Percentiles rank a stretch among this genome's conserved stretches.
These are phyloP conservation scores for Paxillus rubicundulus DNA, from an alignment of 768 basidiomycete genomes.

Conservation along the genomic window DNA sequence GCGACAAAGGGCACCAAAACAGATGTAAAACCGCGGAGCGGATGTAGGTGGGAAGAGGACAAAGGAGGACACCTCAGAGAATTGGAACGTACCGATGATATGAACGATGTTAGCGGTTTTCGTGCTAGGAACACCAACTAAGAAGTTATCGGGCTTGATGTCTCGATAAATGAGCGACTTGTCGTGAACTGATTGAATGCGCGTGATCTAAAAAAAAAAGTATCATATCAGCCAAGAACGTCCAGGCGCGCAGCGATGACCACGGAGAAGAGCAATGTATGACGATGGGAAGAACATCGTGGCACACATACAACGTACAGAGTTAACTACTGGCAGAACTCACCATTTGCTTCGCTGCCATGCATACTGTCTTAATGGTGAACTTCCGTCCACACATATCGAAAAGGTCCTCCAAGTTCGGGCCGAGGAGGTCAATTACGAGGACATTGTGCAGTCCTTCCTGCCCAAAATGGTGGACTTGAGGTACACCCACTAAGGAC, in stretches of 20 bases:
- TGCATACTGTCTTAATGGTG: constrained; percentile 95
- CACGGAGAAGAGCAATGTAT: constrained; percentile 7
- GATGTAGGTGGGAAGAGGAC: constrained; percentile 4
- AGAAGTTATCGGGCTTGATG: constrained; percentile 99
- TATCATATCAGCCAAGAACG: constrained; percentile 8
- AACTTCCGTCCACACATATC: constrained; percentile 99
- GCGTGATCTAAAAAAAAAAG: constrained; percentile 64
- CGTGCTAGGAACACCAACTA: constrained; percentile 90
- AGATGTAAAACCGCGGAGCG: constrained; percentile 1
- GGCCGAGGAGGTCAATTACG: constrained; percentile 94
- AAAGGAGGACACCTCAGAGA: constrained; percentile 5
- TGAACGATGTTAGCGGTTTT: constrained; percentile 88
- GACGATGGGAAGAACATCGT: background rate
- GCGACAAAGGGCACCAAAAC: background rate
- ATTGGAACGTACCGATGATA: constrained; percentile 67
- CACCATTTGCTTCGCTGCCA: constrained; percentile 99
- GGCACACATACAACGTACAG: background rate
- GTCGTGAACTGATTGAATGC: constrained; percentile 96
- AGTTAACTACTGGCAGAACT: constrained; percentile 22
- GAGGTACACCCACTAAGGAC: constrained; percentile 84
- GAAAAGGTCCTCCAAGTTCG: constrained; percentile 95
- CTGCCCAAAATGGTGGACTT: constrained; percentile 98
- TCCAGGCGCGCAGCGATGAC: background rate
- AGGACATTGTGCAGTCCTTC: constrained; percentile 97
- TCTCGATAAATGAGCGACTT: constrained; percentile 98